These are phyloP conservation scores for Tricholoma sp. DNA, from an alignment of 768 basidiomycete genomes.

Conservation along the genomic window DNA sequence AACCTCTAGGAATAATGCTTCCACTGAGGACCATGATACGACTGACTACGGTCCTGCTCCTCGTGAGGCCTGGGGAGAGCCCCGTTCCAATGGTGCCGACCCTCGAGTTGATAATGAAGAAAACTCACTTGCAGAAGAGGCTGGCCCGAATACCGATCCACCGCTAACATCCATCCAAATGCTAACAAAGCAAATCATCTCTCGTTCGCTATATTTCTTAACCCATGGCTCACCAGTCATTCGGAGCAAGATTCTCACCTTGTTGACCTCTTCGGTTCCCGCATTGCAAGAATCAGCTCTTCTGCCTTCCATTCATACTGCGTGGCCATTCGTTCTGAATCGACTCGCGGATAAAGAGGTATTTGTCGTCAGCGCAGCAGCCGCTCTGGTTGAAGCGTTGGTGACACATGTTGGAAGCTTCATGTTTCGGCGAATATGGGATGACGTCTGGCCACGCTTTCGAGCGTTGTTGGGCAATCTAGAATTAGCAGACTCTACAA, in stretches of 20 bases:
- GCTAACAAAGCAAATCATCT: constrained; percentile 80
- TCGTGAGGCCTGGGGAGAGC: constrained; percentile 49
- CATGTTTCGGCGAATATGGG: constrained; percentile 82
- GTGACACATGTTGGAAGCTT: constrained; percentile 71
- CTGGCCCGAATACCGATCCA: constrained; percentile 39
- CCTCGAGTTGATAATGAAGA: constrained; percentile 12
- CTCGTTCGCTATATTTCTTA: constrained; percentile 83
- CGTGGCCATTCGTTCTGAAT: constrained; percentile 94
- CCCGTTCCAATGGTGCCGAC: constrained; percentile 10
- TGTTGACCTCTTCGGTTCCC: constrained; percentile 70
- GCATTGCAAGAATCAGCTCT: constrained; percentile 70
- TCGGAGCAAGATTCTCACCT: constrained; percentile 72
- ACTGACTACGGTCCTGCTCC: constrained; percentile 59
- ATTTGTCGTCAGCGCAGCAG: constrained; percentile 77
- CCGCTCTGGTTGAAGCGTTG: constrained; percentile 67
- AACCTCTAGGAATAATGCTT: constrained; percentile 36
- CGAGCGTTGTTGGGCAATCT: constrained; percentile 52
- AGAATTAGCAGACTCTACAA: constrained; percentile 57
- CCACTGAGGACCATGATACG: constrained; percentile 29
- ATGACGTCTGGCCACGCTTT: constrained; percentile 91
- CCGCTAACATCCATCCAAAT: constrained; percentile 66
- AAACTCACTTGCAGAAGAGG: constrained; percentile 18
- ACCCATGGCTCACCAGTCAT: constrained; percentile 86
- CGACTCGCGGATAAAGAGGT: constrained; percentile 68
- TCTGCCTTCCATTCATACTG: constrained; percentile 78